Conservation (phyloP, 139 green algal genomes). For the Picochlorum sp. region DNA sequence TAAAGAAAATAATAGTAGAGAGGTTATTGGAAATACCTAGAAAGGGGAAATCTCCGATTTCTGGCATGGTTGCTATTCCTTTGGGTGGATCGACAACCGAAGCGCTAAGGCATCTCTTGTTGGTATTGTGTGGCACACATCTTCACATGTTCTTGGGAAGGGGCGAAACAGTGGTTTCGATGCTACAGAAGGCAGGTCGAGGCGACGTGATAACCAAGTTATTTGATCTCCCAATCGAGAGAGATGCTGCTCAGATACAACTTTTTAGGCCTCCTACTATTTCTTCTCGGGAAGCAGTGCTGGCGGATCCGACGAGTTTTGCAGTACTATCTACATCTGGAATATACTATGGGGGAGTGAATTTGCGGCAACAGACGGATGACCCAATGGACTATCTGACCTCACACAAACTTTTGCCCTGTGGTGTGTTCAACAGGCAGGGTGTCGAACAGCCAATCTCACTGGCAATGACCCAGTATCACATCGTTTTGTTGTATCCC, state of each 20-base stretch:
- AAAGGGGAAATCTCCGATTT: conserved; percentile 12
- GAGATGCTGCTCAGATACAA: conserved; percentile 20
- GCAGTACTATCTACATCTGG: conserved; percentile 33
- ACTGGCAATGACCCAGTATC: conserved; percentile 60
- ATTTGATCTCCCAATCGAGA: conserved; percentile 24
- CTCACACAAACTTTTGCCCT: conserved; percentile 23
- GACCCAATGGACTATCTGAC: conserved; percentile 21
- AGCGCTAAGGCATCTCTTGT: conserved; percentile 24
- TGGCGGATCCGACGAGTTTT: conserved; percentile 24
- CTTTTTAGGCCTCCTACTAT: conserved; percentile 6
- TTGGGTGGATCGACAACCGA: too few relatives aligned
- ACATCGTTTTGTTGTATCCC: conserved; percentile 63
- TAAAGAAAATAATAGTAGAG: conserved; percentile 36
- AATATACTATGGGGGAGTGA: conserved; percentile 31
- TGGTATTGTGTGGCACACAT: conserved; percentile 45
- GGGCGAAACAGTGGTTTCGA: neutral
- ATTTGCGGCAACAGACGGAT: neutral
- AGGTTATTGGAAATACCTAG: conserved; percentile 22
- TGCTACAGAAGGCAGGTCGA: conserved; percentile 25
- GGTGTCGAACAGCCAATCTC: conserved; percentile 31
- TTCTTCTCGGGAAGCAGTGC: neutral
- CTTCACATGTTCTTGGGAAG: conserved; percentile 47
- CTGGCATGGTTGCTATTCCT: conserved; percentile 11
- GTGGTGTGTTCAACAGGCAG: neutral
- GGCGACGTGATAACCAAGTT: neutral